Evolutionary conservation across 164 flowering plant species (phyloP).

Genomic region (Magnolia sinica): DNA sequence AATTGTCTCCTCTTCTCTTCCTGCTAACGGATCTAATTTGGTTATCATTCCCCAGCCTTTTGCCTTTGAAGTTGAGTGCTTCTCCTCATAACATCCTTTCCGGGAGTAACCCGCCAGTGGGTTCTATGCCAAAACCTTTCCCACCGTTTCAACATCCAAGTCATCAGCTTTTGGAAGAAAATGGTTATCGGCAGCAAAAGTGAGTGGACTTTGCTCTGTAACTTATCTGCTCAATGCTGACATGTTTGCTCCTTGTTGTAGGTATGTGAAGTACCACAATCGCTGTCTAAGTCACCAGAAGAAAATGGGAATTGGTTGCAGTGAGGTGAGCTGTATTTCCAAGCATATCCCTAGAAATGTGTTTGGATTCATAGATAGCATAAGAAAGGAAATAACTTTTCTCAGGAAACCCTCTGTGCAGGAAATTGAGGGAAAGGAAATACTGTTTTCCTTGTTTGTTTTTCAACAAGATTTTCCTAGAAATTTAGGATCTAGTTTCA

Average conservation of each 20-base stretch:
- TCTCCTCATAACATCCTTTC: slow-evolving; percentile 67
- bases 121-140: slow-evolving; percentile 84
- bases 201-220: slow-evolving; percentile 28
- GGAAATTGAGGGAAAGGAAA: too few species aligned
- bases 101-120: slow-evolving; percentile 88
- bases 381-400: too few species aligned
- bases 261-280: slow-evolving; percentile 84
- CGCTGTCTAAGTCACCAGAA: slow-evolving; percentile 83
- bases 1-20: background rate
- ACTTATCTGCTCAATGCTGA: background rate
- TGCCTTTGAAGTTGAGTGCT: slow-evolving; percentile 70
- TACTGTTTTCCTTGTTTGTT: too few species aligned
- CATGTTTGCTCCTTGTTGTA: slow-evolving; percentile 21
- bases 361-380: too few species aligned
- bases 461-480: too few species aligned
- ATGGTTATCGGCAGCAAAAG: slow-evolving; percentile 92
- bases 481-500: too few species aligned
- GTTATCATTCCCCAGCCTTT: slow-evolving; percentile 33
- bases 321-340: slow-evolving; percentile 58
- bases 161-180: slow-evolving; percentile 90
- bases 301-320: slow-evolving; percentile 89
- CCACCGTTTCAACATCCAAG: slow-evolving; percentile 98
- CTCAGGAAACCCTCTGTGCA: too few species aligned
- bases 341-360: background rate
- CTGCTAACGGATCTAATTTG: background rate